Evolutionary conservation across 2,329 filamentous ascomycete genomes (phyloP).

Genomic region (Hymenoscyphus scutula): DNA sequence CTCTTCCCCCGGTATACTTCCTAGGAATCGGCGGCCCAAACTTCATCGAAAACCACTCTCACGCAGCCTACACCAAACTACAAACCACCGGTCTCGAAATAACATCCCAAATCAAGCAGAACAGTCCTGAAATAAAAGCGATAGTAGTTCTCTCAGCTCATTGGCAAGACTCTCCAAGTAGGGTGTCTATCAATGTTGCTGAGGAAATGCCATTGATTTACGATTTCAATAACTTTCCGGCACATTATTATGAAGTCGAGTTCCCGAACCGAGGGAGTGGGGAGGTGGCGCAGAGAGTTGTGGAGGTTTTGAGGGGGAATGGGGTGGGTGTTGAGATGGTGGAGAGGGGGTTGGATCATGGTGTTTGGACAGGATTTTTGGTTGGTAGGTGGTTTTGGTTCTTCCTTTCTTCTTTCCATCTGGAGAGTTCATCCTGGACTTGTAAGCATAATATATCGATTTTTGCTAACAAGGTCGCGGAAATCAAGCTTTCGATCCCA

Average conservation of each 20-base stretch:
- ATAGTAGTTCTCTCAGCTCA: slow-evolving; percentile 76
- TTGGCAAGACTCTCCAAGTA: slow-evolving; percentile 61
- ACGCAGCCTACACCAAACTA: slow-evolving; percentile 65
- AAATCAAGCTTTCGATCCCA: slow-evolving; percentile 22
- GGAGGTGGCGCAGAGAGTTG: slow-evolving; percentile 57
- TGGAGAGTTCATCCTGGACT: too few species aligned
- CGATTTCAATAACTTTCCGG: slow-evolving; percentile 73
- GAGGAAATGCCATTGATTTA: slow-evolving; percentile 66
- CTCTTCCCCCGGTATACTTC: slow-evolving; percentile 30
- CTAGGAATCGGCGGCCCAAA: slow-evolving; percentile 46
- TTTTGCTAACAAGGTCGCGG: slow-evolving; percentile 12
- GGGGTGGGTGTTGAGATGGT: slow-evolving; percentile 60
- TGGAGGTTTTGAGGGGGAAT: slow-evolving; percentile 52
- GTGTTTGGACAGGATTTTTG: slow-evolving; percentile 66
- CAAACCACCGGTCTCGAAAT: slow-evolving; percentile 67
- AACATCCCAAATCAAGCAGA: slow-evolving; percentile 53
- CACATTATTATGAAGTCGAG: slow-evolving; percentile 64
- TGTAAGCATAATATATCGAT: too few species aligned
- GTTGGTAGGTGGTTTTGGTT: slow-evolving; percentile 16
- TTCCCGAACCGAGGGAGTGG: slow-evolving; percentile 64
- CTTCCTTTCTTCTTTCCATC: too few species aligned
- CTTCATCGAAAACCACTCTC: slow-evolving; percentile 65
- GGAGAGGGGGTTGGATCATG: slow-evolving; percentile 68
- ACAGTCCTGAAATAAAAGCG: slow-evolving; percentile 56
- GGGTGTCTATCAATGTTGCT: slow-evolving; percentile 64